Evolutionary conservation across 805 yeast genomes (phyloP), one percentile per base, ranked within the genome.

Genomic region (Wickerhamomyces kurtzmanii): DNA sequence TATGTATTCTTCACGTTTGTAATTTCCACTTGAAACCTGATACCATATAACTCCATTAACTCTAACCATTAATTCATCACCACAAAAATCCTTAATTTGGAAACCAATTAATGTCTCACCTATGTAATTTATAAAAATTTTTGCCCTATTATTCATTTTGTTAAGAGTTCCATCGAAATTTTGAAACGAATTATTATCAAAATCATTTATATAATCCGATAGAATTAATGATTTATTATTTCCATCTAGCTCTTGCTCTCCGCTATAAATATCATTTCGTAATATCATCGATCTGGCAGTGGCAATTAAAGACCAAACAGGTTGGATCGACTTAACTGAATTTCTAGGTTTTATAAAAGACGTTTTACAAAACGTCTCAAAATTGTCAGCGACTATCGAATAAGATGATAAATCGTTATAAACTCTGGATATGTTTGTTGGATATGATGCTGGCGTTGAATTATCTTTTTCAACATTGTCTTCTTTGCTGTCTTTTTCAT

Each of bases 41-140:
- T 74, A 68, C 86, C 86, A 78, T 10, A 69, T 62, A 14, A 77
- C 65, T 14, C 83, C 84, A 40, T 78, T 77, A 5, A 78, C 83
- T 30, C 59, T 51, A 9, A 63, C 64, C 25, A 59, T 53, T 5
- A 66, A 45, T 30, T 53, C 64, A 27, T 62, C 61, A 30, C 59
- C 55, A 24, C 49, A 46, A 12, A 61, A 60, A 28, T 68, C 62
- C 27, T 62, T 57, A 19, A 71, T 47, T 33, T 66, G 71, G 37
- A 71, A 68, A 3, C 68, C 67, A 20, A 71, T 55, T 13, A 70
- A 51, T 8, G 73, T 69, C 20, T 69, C 65, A 14, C 71, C 71
- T 11, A 69, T 67, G 36, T 62, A 64, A 42, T 65, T 61, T 22
- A 70, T 61, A 38, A 68, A 59, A 17, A 53, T 59, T 36, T 46